Conservation (phyloP, 805 yeast species). For the Diddensiella transvaalensis region DNA sequence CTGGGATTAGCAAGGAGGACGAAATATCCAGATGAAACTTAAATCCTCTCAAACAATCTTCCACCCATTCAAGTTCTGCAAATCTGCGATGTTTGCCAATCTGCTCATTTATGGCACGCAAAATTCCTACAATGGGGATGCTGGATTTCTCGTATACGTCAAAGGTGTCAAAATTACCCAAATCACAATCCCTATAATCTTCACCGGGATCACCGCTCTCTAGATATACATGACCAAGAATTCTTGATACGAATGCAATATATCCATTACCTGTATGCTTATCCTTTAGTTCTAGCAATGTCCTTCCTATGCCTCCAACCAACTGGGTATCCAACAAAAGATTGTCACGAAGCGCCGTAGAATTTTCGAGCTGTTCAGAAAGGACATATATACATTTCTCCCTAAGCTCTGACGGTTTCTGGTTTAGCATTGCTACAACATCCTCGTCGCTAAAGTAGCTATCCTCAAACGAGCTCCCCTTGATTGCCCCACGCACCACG, state of each 20-base stretch:
- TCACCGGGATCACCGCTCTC: neutral
- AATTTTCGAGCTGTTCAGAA: neutral
- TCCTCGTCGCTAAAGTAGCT: neutral
- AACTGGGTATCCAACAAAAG: neutral
- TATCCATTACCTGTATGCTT: neutral
- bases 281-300: neutral
- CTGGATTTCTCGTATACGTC: neutral
- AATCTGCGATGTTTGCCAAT: neutral
- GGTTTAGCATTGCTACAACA: neutral
- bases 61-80: neutral
- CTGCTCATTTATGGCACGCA: neutral
- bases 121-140: neutral
- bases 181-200: neutral
- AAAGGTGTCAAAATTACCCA: neutral
- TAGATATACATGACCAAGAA: neutral
- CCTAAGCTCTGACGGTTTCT: neutral
- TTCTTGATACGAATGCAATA: neutral
- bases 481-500: neutral
- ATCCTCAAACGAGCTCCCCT: neutral
- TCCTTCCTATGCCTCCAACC: neutral
- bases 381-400: neutral
- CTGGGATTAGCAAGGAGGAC: neutral
- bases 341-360: neutral
- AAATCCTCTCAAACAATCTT: neutral
- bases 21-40: neutral